A percentile compares a stretch with the other conserved stretches of the same genome.
These are phyloP conservation scores for Lindgomyces ingoldianus DNA, from an alignment of 495 filamentous ascomycete genomes.

Conservation along the genomic window DNA sequence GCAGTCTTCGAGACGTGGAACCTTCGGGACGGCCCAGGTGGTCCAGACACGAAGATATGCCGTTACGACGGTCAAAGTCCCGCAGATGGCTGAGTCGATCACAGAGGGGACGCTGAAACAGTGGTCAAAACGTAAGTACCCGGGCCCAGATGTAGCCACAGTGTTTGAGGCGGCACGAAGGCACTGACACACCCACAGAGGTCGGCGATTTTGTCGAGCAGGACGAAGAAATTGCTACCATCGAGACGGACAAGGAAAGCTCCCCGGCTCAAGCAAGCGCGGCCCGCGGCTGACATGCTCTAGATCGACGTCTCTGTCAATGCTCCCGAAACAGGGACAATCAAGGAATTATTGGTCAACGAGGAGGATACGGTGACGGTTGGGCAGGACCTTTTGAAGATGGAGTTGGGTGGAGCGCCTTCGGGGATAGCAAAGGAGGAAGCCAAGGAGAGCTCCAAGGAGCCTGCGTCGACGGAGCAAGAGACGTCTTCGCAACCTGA, in stretches of 20 bases:
- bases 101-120: conserved; percentile 96
- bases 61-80: conserved; percentile 87
- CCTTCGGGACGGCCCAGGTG: not conserved
- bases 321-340: conserved; percentile 84
- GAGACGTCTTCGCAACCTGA: conserved; percentile 59
- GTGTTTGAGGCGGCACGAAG: too few relatives aligned
- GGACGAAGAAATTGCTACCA: conserved; percentile 98
- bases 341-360: conserved; percentile 88
- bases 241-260: conserved; percentile 98
- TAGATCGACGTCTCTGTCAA: conserved; percentile 96
- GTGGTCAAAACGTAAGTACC: conserved; percentile 74
- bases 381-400: conserved; percentile 82
- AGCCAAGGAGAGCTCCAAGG: conserved; percentile 58
- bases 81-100: conserved; percentile 98
- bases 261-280: not conserved
- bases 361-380: conserved; percentile 97
- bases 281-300: not conserved
- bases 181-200: too few relatives aligned
- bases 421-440: conserved; percentile 55
- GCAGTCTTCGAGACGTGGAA: conserved; percentile 21
- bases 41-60: conserved; percentile 45
- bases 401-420: conserved; percentile 74
- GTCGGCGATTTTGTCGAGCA: conserved; percentile 92
- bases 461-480: conserved; percentile 58
- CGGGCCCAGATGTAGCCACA: not conserved